A percentile compares a stretch with the other conserved stretches of the same genome.
These are phyloP conservation scores for Arabidopsis suecica DNA, from an alignment of 345 rosid genomes.

Conservation along the genomic window DNA sequence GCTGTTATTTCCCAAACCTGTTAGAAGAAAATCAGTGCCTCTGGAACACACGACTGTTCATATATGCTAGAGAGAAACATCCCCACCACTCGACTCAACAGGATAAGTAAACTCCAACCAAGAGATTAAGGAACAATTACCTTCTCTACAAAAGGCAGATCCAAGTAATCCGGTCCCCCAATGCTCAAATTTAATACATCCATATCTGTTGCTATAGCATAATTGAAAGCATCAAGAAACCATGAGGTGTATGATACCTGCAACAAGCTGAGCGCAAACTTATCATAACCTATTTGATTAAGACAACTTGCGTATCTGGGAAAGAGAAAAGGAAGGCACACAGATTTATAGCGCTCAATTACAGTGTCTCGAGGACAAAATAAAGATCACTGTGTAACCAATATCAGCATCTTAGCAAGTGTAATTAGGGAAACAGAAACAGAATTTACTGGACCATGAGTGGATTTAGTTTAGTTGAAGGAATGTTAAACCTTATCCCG, in stretches of 20 bases:
- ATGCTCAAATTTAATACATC: conserved; percentile 98
- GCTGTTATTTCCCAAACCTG: conserved; percentile 99
- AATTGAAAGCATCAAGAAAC: conserved; percentile 98
- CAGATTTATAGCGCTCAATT: conserved; percentile 11
- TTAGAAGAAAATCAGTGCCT: conserved; percentile 31
- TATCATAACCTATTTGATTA: conserved; percentile 63
- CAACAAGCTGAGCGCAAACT: conserved; percentile 85
- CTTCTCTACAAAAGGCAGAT: conserved; percentile 98
- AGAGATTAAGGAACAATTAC: conserved; percentile 47
- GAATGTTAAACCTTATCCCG: conserved; percentile 1
- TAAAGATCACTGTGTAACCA: conserved; percentile 6
- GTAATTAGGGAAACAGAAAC: background rate
- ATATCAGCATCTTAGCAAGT: conserved; percentile 23
- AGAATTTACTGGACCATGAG: background rate
- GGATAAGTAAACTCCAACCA: conserved; percentile 22
- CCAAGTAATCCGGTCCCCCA: conserved; percentile 99
- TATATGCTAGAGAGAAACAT: conserved; percentile 24
- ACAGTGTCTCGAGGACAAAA: conserved; percentile 13
- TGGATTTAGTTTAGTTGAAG: conserved; percentile 1
- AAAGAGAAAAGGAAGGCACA: conserved; percentile 26
- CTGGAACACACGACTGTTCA: conserved; percentile 19
- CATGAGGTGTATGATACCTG: conserved; percentile 99
- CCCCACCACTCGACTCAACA: conserved; percentile 14
- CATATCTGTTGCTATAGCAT: conserved; percentile 91
- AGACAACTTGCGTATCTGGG: conserved; percentile 15